These are phyloP conservation scores for Yamadazyma sp. DNA, from an alignment of 805 yeast species.

Conservation along the genomic window DNA sequence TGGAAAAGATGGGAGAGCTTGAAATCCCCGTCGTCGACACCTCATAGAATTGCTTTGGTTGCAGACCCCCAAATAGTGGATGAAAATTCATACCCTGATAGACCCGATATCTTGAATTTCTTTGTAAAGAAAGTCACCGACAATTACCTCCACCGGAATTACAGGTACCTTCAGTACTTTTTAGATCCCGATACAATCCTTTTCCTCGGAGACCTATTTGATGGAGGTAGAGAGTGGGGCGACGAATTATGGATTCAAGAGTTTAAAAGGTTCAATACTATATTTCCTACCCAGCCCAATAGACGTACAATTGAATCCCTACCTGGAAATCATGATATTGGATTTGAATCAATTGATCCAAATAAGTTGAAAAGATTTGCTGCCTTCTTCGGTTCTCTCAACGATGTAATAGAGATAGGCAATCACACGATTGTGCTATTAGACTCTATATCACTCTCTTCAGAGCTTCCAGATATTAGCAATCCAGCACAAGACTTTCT, in stretches of 20 bases:
- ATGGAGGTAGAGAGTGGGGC: slow-evolving; percentile 91
- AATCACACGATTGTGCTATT: slow-evolving; percentile 73
- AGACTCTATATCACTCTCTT: slow-evolving; percentile 75
- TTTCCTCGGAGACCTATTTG: slow-evolving; percentile 89
- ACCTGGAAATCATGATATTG: slow-evolving; percentile 97
- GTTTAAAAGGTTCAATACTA: slow-evolving; percentile 59
- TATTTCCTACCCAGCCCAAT: slow-evolving; percentile 60
- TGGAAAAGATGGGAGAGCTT: slow-evolving; percentile 65
- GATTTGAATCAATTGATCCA: slow-evolving; percentile 74
- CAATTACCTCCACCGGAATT: slow-evolving; percentile 75
- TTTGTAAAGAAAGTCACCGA: slow-evolving; percentile 68
- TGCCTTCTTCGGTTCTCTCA: slow-evolving; percentile 71
- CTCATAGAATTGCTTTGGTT: slow-evolving; percentile 55
- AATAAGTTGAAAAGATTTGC: slow-evolving; percentile 62
- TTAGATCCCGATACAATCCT: slow-evolving; percentile 75
- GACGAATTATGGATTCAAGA: slow-evolving; percentile 67
- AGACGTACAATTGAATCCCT: slow-evolving; percentile 38
- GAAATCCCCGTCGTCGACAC: slow-evolving; percentile 15
- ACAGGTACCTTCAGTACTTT: slow-evolving; percentile 53
- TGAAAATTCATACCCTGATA: slow-evolving; percentile 77
- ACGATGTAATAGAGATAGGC: slow-evolving; percentile 52
- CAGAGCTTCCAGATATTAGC: slow-evolving; percentile 51
- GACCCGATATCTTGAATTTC: slow-evolving; percentile 50
- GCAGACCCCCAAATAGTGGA: slow-evolving; percentile 98
- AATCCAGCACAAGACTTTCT: slow-evolving; percentile 58